Evolutionary conservation across 164 flowering plant species (phyloP).

Genomic region (Magnolia kwangsiensis): DNA sequence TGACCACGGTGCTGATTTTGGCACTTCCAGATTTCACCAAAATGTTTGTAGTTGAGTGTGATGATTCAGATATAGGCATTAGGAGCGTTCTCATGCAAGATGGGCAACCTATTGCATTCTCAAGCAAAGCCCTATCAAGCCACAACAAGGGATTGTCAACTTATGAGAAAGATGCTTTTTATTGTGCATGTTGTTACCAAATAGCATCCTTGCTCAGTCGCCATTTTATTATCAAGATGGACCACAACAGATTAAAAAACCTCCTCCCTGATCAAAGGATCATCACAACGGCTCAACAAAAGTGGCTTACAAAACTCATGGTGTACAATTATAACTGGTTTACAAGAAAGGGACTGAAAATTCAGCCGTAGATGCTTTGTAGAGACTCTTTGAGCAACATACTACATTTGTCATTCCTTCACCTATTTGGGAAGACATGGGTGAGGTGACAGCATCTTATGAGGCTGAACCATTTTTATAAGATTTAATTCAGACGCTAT

Average conservation of each 20-base stretch:
- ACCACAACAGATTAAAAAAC: not conserved
- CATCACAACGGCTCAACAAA: not conserved
- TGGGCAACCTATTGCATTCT: not conserved
- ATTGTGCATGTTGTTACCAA: not conserved
- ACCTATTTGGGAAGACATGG: not conserved
- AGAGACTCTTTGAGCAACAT: not conserved
- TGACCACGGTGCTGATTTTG: not conserved
- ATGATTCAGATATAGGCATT: not conserved
- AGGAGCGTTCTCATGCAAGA: not conserved
- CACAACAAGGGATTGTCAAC: not conserved
- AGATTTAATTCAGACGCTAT: too few species aligned
- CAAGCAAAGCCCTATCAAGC: not conserved
- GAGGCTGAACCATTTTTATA: too few species aligned
- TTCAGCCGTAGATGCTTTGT: not conserved
- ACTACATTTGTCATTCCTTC: not conserved
- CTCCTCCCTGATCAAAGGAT: not conserved
- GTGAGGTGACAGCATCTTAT: too few species aligned
- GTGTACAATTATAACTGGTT: not conserved
- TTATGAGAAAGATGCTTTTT: slow-evolving; percentile 2
- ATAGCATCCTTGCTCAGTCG: not conserved
- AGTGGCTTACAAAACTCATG: slow-evolving; percentile 2
- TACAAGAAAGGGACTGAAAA: not conserved
- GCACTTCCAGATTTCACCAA: not conserved
- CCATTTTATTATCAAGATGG: not conserved
- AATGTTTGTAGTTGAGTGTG: not conserved